phyloP scores from a whole-genome alignment of 768 basidiomycete genomes.

The Coprinopsis cinerea region DNA sequence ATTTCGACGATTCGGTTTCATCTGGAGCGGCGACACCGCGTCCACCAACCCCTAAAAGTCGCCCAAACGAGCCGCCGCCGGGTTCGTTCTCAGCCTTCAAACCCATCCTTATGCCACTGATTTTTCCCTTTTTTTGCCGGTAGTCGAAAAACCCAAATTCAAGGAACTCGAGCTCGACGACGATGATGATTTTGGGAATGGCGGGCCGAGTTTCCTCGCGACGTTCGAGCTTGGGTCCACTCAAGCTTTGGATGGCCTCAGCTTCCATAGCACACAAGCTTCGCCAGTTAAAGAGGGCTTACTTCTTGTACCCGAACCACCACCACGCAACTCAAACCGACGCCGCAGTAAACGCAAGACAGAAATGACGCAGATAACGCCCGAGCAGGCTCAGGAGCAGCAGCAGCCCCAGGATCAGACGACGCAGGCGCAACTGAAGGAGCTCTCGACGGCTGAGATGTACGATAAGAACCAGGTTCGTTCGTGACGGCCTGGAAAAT shows the following conservation, averaged over 20 bases:
- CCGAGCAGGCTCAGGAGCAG: too few relatives aligned
- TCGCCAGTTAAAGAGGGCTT: background rate
- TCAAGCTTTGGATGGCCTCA: background rate
- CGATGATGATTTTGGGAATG: background rate
- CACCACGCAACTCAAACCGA: background rate
- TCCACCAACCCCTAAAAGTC: background rate
- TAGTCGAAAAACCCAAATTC: background rate
- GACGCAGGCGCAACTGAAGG: background rate
- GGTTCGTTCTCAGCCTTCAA: background rate
- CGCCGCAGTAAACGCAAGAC: background rate
- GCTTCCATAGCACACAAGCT: background rate
- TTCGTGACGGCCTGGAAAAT: background rate
- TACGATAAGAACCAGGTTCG: slow-evolving; percentile 2
- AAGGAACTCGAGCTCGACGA: background rate
- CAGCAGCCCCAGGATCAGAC: too few relatives aligned
- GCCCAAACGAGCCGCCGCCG: background rate
- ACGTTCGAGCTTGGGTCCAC: background rate
- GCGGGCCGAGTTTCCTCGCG: background rate
- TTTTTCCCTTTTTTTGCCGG: background rate
- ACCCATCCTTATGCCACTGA: background rate
- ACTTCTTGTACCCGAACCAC: background rate
- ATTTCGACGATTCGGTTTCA: background rate
- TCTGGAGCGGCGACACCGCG: background rate
- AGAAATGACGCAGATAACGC: background rate
- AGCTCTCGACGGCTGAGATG: background rate